phyloP scores from a whole-genome alignment of 352 stramenopile species.

The Phytophthora hybrid region DNA sequence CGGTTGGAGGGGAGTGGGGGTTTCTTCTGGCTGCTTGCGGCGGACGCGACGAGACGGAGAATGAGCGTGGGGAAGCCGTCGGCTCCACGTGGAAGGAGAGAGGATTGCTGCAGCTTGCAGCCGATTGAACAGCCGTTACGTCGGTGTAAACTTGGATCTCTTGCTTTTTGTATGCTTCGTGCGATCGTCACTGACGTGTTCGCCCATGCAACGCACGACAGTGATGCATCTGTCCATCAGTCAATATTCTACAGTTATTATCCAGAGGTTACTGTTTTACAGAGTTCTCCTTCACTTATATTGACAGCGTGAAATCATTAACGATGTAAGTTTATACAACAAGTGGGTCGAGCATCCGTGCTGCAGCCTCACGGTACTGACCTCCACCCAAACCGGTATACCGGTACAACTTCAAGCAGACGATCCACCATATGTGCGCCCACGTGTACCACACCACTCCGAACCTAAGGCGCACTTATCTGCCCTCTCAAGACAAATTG shows the following conservation, averaged over 20 bases:
- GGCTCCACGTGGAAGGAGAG: constrained; percentile 28
- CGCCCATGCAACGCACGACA: too few species aligned
- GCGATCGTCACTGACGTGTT: constrained; percentile 15
- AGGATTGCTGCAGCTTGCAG: not conserved
- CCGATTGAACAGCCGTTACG: constrained; percentile 25
- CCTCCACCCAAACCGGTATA: not conserved
- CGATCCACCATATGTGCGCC: not conserved
- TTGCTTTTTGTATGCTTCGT: constrained; percentile 25
- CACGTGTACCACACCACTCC: not conserved
- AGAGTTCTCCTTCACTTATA: too few species aligned
- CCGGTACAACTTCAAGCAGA: constrained; percentile 1
- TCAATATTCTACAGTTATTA: too few species aligned
- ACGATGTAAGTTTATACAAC: too few species aligned
- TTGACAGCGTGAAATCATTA: too few species aligned
- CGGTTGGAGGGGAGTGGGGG: not conserved
- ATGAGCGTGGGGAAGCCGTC: not conserved
- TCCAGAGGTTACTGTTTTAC: too few species aligned
- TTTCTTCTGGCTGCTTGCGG: not conserved
- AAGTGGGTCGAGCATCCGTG: too few species aligned
- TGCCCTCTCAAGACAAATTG: not conserved
- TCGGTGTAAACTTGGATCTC: constrained; percentile 21
- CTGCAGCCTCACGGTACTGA: not conserved
- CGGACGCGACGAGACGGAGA: constrained; percentile 23
- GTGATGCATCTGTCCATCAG: too few species aligned
- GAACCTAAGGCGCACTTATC: constrained; percentile 1